These are phyloP conservation scores for Sporothrix euskadiensis DNA, from an alignment of 2,329 filamentous ascomycete species.

Conservation along the genomic window DNA sequence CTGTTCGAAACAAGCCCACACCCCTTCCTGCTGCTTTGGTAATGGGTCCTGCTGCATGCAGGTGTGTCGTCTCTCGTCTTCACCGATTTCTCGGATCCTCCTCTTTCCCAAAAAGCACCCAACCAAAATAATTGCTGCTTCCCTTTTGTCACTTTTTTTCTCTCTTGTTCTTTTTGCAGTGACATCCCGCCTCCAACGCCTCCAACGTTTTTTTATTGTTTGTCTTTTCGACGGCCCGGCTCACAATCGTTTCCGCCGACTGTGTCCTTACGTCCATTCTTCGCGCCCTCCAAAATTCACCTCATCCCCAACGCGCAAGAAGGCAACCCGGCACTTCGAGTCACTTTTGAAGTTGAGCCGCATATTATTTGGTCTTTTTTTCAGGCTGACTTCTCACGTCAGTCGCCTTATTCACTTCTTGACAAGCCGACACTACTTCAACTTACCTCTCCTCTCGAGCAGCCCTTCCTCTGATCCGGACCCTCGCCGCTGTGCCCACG, in stretches of 20 bases:
- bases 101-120: neutral
- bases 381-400: neutral
- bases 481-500: slow-evolving; percentile 6
- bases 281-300: neutral
- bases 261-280: neutral
- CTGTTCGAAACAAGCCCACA: slow-evolving; percentile 8
- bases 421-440: neutral
- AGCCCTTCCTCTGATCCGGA: neutral
- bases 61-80: slow-evolving; percentile 18
- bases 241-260: neutral
- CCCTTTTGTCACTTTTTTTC: neutral
- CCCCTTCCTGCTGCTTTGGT: slow-evolving; percentile 12
- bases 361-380: neutral
- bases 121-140: slow-evolving; percentile 6
- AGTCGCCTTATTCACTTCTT: neutral
- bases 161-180: neutral
- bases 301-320: neutral
- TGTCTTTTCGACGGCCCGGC: neutral
- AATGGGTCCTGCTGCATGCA: slow-evolving; percentile 21
- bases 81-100: slow-evolving; percentile 22
- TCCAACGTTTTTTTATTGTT: neutral
- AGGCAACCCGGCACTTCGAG: neutral
- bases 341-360: neutral
- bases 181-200: neutral
- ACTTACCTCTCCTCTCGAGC: too few species aligned